phyloP scores from a whole-genome alignment of 768 basidiomycete genomes.

The Boletales sp. region DNA sequence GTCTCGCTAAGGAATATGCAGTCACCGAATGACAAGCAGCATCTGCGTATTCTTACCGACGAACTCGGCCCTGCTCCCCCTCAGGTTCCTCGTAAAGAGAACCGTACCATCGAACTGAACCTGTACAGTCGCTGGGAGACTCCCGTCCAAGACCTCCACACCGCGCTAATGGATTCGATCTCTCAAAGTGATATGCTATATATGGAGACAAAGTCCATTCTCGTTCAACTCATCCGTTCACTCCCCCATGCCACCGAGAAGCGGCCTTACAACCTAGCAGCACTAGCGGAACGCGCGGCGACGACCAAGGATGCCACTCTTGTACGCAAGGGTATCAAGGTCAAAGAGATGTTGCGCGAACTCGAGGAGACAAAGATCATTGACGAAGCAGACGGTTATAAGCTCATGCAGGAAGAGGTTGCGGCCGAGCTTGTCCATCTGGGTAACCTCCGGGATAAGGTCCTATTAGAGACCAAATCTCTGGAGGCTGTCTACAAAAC shows the following conservation, averaged over 20 bases:
- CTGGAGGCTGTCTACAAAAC: slow-evolving; percentile 99
- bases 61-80: slow-evolving; percentile 91
- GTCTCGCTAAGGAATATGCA: slow-evolving; percentile 28
- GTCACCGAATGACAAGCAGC: slow-evolving; percentile 98
- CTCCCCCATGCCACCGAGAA: slow-evolving; percentile 81
- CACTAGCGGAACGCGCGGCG: slow-evolving; percentile 90
- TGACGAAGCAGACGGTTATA: slow-evolving; percentile 78
- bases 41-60: slow-evolving; percentile 92
- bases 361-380: slow-evolving; percentile 88
- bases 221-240: slow-evolving; percentile 95
- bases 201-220: slow-evolving; percentile 99
- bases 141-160: slow-evolving; percentile 95
- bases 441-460: slow-evolving; percentile 95
- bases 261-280: slow-evolving; percentile 83
- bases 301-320: slow-evolving; percentile 96
- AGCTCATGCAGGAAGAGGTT: slow-evolving; percentile 97
- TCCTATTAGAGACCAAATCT: slow-evolving; percentile 84
- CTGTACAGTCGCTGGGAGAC: slow-evolving; percentile 99
- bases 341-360: slow-evolving; percentile 98
- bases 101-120: slow-evolving; percentile 85
- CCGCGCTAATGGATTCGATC: slow-evolving; percentile 93
- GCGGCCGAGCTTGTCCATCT: slow-evolving; percentile 92
- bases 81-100: slow-evolving; percentile 98
- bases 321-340: slow-evolving; percentile 97
- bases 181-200: slow-evolving; percentile 98